These are phyloP conservation scores for Ogataea allantospora DNA, from an alignment of 805 yeast genomes.

Conservation along the genomic window DNA sequence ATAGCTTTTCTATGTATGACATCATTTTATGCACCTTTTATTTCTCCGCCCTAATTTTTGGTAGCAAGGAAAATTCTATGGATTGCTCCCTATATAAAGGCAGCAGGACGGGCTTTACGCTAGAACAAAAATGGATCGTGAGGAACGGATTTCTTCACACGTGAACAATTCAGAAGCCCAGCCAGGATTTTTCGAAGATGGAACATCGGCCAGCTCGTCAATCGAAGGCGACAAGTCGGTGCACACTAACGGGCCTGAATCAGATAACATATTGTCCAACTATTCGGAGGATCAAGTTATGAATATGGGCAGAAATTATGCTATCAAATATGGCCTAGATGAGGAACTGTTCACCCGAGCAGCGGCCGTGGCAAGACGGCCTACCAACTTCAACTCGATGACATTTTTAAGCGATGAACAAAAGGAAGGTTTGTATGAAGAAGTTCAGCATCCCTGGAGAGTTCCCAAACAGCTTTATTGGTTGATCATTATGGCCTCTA, in stretches of 20 bases:
- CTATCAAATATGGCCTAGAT: constrained; percentile 53
- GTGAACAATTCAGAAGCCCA: neutral
- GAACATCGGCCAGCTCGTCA: constrained; percentile 10
- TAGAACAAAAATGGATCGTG: constrained; percentile 6
- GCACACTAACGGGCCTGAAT: constrained; percentile 6
- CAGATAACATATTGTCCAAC: constrained; percentile 49
- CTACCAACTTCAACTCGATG: constrained; percentile 59
- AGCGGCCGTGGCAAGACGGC: constrained; percentile 66
- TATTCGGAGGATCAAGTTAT: constrained; percentile 62
- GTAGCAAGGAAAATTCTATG: constrained; percentile 4
- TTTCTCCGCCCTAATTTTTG: neutral
- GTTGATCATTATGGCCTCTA: constrained; percentile 63
- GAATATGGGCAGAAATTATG: constrained; percentile 69
- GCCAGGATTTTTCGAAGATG: constrained; percentile 2
- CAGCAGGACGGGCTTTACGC: neutral
- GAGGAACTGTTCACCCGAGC: constrained; percentile 59
- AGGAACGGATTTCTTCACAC: too few species aligned
- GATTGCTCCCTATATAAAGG: constrained; percentile 4
- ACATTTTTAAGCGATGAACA: constrained; percentile 53
- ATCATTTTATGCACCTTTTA: constrained; percentile 1
- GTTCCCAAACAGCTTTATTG: constrained; percentile 47
- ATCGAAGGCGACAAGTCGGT: constrained; percentile 16
- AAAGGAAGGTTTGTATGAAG: constrained; percentile 48
- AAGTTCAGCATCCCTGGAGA: constrained; percentile 45
- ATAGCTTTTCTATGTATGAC: constrained; percentile 1